Evolutionary conservation across 139 green algal species (phyloP).

Genomic region (Eudorina sp.): DNA sequence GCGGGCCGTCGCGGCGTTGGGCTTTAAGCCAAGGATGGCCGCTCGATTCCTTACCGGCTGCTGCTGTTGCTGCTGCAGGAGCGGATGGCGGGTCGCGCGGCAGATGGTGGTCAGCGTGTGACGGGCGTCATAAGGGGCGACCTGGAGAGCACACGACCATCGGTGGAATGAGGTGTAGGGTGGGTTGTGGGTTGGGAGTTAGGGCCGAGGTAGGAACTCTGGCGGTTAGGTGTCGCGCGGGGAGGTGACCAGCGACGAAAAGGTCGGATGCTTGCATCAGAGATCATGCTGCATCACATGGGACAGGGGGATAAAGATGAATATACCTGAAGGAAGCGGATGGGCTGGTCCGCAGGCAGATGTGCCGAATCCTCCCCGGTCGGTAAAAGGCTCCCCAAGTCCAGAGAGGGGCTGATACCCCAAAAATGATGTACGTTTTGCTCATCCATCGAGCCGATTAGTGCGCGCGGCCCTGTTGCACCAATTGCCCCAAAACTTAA

Average conservation of each 20-base stretch:
- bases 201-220: no score
- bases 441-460: constrained; percentile 70
- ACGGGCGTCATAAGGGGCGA: constrained; percentile 72
- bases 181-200: no score
- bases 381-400: constrained; percentile 16
- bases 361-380: not conserved
- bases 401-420: constrained; percentile 64
- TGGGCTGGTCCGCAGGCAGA: constrained; percentile 6
- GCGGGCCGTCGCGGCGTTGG: no score
- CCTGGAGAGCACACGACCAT: constrained; percentile 51
- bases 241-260: no score
- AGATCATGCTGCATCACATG: no score
- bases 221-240: no score
- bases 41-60: constrained; percentile 22
- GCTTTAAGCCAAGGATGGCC: not conserved
- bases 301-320: not conserved
- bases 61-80: not conserved
- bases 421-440: constrained; percentile 78
- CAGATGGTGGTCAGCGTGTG: constrained; percentile 71
- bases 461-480: no score
- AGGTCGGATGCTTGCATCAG: no score
- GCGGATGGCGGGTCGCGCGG: constrained; percentile 33
- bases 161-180: no score
- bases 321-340: constrained; percentile 34
- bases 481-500: no score